Evolutionary conservation across 345 rosid species (phyloP), one percentile per base, ranked within the genome.

Genomic region (Arabis alpina): DNA sequence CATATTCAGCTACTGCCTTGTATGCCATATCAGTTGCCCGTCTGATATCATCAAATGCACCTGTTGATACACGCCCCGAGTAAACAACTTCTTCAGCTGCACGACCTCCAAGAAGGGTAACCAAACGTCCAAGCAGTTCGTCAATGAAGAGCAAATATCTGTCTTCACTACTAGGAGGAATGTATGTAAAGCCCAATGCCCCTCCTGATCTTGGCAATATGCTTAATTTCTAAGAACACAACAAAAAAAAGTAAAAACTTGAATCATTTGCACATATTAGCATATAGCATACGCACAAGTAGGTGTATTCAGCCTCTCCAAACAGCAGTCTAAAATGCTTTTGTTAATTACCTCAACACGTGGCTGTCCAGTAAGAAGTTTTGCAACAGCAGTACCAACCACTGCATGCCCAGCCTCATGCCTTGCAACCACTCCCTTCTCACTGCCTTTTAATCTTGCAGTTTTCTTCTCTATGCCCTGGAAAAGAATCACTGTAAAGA

Each of bases 341-440:
- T 15, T n/a, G 10, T 6, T 68, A 30, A 37, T 68, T 84, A 95
- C 97, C 99, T 95, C 86, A 34, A 92, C 98, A 52, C 87, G 89
- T 39, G 98, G 83, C 73, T 94, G 98, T 74, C 97, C 93, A 75
- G 83, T 79, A 76, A 95, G 92, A 70, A 95, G 90, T 43, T 76
- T 88, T 45, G 97, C 98, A 57, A 90, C 90, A 34, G 99, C 98
- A 28, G 99, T 90, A 75, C 96, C 92, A 28, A 95, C 97, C n/a
- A 95, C 88, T 4, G 98, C 99, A 79, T 95, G 99, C 10, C 99
- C 99, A 60, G 91, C 98, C 85, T 95, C 98, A 76, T 95, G 98
- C 24, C 91, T 90, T 64, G 99, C 98, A 73, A 95, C 97, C 15
- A 92, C 99, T 64, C 88, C 96, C 82, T 85, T 95, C 83, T 92